Base-by-base conservation (phyloP, 2,329 filamentous ascomycete species). In the Sarocladiaceae sp. region DNA sequence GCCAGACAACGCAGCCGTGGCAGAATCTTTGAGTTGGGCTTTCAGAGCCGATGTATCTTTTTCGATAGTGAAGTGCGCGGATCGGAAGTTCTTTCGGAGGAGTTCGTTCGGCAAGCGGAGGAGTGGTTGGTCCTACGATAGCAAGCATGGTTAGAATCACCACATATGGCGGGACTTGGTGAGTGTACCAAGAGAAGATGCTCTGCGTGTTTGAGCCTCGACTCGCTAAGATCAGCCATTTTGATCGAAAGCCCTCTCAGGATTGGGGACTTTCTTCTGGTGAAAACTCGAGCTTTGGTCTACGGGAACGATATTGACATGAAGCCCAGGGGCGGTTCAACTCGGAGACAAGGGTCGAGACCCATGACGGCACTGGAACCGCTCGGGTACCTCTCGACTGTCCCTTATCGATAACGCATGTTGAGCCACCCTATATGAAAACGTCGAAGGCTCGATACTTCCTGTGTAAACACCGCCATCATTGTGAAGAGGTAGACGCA, bases 61-160 rank as follows among this genome's bases (percentile, higher is more conserved):
- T 65, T 93, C 88, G 66, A 91, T 82, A 57, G 82, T 76, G 63
- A 87, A 84, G 66, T 91, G 88, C 39, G 88, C 88, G 3, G 86
- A 84, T 62, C 96, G 94, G 72, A 97, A 95, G 72, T 96, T 97
- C 68, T 94, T 93, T 52, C 91, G 87, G 20, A 95, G 85, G 53
- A 97, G 87, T 67, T 97, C 94, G 70, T 93, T 87, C 17, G 94
- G 94, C 20, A 97, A 83, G 29, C 92, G 90, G 59, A 99, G 84
- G 58, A 97, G 87, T 3, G 93, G 88, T 80, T 97, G 93, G 65
- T 99, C 94, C 91, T 93, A 58, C 20, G 25, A 48, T 54, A 28
- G 20, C 5, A n/a, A n/a, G 48, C 54, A 51, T 18, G 31, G 49
- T 48, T 40, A 33, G 48, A 42, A 47, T 28, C 35, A 25, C 15